Base-by-base conservation (phyloP, 169 alveolate genomes). In the Plasmodium relictum region DNA sequence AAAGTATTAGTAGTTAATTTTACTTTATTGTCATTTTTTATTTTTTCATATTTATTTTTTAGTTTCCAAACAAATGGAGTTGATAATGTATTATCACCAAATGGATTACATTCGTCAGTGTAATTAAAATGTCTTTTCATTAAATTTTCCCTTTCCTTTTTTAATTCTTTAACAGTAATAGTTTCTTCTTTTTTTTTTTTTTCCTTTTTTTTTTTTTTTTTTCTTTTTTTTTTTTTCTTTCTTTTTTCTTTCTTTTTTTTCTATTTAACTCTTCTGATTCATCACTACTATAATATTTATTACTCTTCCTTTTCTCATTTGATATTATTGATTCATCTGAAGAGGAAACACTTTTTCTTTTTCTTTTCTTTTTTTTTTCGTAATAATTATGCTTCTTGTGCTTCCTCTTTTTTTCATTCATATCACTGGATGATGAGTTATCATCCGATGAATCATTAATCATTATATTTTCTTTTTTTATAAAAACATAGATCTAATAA, bases 31-130 rank as follows among this genome's bases (percentile, higher is more conserved):
- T 58, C 65, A 61, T 88, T 62, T 37, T 73, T 52, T 58, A 73
- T 45, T 58, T 73, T 66, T 44, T 74, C 86, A 41, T 74, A 76
- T 16, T 86, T 93, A 41, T 73, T 78, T 54, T 95, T 95, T 50
- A 91, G 73, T 52, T 80, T 92, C 97, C 97, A 93, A 41, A 91
- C 88, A 14, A 94, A 89, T 41, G 95, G 92, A 12, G 93, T 88
- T 22, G 94, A 88, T 48, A 95, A 89, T 6, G 90, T 74, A 41
- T 83, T 71, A 62, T 95, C 97, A 24, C 96, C 96, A 88, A 94
- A 95, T 12, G 97, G 97, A 66, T 95, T 95, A 45, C 92, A 90
- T 45, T 95, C 96, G 70, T 94, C 94, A 26, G 96, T 95, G 74
- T 95, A 95, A 44, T 96, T 95, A 44, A 95, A 91, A 45, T 91